These are phyloP conservation scores for Pseudonitzschia delicatissima DNA, from an alignment of 108 stramenopile species.

Conservation along the genomic window DNA sequence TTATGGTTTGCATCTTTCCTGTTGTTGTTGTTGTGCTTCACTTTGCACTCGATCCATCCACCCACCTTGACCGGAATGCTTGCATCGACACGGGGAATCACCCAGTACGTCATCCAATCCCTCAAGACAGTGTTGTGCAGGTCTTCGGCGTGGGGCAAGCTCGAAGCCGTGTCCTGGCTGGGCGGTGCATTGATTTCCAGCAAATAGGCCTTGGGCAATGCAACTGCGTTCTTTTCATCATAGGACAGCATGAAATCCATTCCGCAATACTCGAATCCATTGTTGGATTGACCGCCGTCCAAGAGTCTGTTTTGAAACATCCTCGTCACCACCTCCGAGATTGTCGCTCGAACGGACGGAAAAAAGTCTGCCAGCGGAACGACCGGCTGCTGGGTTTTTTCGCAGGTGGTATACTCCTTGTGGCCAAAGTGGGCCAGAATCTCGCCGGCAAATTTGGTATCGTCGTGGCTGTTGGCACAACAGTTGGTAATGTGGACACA, in stretches of 20 bases:
- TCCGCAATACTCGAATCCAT: slow-evolving; percentile 86
- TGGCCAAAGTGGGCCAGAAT: slow-evolving; percentile 68
- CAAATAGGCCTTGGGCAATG: slow-evolving; percentile 71
- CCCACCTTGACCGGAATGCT: slow-evolving; percentile 16
- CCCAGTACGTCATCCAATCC: slow-evolving; percentile 71
- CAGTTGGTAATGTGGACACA: slow-evolving; percentile 87
- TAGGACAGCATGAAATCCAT: slow-evolving; percentile 80
- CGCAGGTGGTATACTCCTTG: slow-evolving; percentile 17
- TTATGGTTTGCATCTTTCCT: background rate
- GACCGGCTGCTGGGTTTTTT: slow-evolving; percentile 9
- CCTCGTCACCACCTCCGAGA: slow-evolving; percentile 48
- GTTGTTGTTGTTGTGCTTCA: background rate
- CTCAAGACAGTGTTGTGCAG: slow-evolving; percentile 75
- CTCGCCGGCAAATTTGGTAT: slow-evolving; percentile 72
- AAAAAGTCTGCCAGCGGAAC: slow-evolving; percentile 58
- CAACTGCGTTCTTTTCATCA: too few species aligned
- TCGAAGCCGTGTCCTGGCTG: slow-evolving; percentile 85
- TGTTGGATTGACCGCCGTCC: slow-evolving; percentile 72
- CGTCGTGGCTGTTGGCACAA: slow-evolving; percentile 82
- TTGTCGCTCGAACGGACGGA: slow-evolving; percentile 63
- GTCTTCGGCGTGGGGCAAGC: slow-evolving; percentile 69
- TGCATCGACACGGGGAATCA: slow-evolving; percentile 50
- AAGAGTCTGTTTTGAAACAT: slow-evolving; percentile 40
- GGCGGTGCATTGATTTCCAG: slow-evolving; percentile 88
- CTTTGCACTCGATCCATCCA: slow-evolving; percentile 57